phyloP scores from a whole-genome alignment of 768 basidiomycete genomes.

The Tylopilus intermedius region DNA sequence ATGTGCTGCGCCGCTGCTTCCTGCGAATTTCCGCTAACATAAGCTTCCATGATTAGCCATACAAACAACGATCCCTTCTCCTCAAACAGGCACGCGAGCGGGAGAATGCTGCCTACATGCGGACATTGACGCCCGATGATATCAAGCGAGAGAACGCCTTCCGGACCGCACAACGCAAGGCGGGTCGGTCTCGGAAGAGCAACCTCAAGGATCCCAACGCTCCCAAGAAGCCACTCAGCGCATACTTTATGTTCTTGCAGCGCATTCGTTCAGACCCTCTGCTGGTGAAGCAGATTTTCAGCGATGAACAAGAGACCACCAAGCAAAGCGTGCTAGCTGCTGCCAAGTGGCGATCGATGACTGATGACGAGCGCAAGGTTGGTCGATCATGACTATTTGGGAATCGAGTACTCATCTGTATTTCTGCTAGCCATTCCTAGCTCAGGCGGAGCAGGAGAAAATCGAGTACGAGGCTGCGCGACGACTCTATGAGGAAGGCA shows the following conservation, averaged over 20 bases:
- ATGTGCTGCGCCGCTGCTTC: slow-evolving; percentile 26
- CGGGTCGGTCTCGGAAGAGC: slow-evolving; percentile 86
- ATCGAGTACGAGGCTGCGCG: slow-evolving; percentile 86
- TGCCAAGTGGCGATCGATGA: slow-evolving; percentile 89
- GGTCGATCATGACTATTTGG: slow-evolving; percentile 16
- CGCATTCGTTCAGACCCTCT: slow-evolving; percentile 75
- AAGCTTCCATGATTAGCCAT: slow-evolving; percentile 51
- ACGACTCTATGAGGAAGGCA: slow-evolving; percentile 82
- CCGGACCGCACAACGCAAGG: slow-evolving; percentile 87
- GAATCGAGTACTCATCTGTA: slow-evolving; percentile 12
- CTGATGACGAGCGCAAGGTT: slow-evolving; percentile 90
- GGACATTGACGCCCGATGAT: slow-evolving; percentile 85
- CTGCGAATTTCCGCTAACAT: slow-evolving; percentile 22
- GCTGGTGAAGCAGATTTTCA: slow-evolving; percentile 78
- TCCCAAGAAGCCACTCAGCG: slow-evolving; percentile 90
- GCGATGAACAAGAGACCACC: slow-evolving; percentile 87
- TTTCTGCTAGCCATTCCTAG: slow-evolving; percentile 72
- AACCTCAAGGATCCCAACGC: slow-evolving; percentile 98
- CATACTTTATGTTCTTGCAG: slow-evolving; percentile 94
- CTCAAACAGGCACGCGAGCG: slow-evolving; percentile 83
- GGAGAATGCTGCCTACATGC: slow-evolving; percentile 80
- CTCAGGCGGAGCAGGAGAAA: slow-evolving; percentile 93
- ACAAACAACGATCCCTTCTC: slow-evolving; percentile 76
- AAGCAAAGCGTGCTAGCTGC: slow-evolving; percentile 93
- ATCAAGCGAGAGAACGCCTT: slow-evolving; percentile 92